Evolutionary conservation across 306 rosid genomes (phyloP).

Genomic region (Begonia masoniana): DNA sequence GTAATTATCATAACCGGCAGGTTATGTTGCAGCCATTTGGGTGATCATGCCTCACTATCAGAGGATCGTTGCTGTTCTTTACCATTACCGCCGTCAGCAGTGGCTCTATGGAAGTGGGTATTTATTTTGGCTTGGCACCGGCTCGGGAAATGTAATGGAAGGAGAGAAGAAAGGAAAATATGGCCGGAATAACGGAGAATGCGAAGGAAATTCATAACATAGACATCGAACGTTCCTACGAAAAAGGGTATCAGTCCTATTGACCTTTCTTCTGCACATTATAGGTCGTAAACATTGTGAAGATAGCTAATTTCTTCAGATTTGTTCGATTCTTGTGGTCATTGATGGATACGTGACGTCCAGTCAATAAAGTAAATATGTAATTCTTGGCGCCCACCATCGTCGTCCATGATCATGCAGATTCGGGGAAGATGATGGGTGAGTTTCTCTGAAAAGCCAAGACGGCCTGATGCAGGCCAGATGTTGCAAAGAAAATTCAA

Average conservation of each 20-base stretch:
- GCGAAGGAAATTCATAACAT: constrained; percentile 34
- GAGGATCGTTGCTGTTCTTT: constrained; percentile 12
- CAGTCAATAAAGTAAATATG: too few species aligned
- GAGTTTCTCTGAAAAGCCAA: too few species aligned
- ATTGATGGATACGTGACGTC: too few species aligned
- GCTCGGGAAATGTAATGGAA: constrained; percentile 41
- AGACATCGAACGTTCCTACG: constrained; percentile 40
- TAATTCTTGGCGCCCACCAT: too few species aligned
- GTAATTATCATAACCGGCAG: constrained; percentile 51
- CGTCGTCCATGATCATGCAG: too few species aligned
- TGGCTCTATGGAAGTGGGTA: constrained; percentile 36
- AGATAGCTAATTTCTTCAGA: too few species aligned
- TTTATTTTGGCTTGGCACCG: constrained; percentile 40
- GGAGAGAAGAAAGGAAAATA: constrained; percentile 18
- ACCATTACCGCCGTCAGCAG: constrained; percentile 26
- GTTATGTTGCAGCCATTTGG: constrained; percentile 59
- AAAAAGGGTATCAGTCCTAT: constrained; percentile 49
- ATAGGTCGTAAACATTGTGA: too few species aligned
- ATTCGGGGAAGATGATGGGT: too few species aligned
- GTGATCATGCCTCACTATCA: constrained; percentile 32
- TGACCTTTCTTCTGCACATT: constrained; percentile 10
- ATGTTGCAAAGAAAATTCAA: too few species aligned
- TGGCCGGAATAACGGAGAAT: background rate
- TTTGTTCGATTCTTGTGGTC: too few species aligned
- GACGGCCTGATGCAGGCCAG: too few species aligned